Base-by-base conservation (phyloP, 129 eudicot genomes). In the Helichrysum umbraculigerum region DNA sequence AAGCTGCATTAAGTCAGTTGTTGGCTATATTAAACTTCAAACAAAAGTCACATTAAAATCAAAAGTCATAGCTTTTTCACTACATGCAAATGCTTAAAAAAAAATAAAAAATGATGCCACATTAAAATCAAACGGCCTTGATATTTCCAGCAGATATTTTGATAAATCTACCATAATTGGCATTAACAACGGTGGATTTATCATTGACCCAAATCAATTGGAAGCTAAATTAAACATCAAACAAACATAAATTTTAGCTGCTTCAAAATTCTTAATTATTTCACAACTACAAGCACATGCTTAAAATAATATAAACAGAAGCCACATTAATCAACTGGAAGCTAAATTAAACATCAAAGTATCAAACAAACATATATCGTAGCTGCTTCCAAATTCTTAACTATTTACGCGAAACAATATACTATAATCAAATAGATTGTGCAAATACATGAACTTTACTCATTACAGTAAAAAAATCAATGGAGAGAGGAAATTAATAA, bases 211-310 rank as follows among this genome's bases (percentile, higher is more conserved):
- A n/a, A 20, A 20, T n/a, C 22, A 7, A 58, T 44, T 16, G 0
- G 62, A 64, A 75, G 47, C 79, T 17, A 70, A 63, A 75, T 63
- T 47, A 65, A 75, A 50, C 72, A 50, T 75, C 52, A 47, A 30
- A 19, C 7, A 30, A 64, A 32, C 12, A 47, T 50, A 47, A 32
- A 66, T 63, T 30, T 30, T 33, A 72, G 52, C 76, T 33, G 37
- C 6, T 72, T 72, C 17, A 52, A 44, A 44, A 44, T 44, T 44
- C 21, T 57, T 30, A 6, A 28, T 0, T 14, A 0, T 50, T 57
- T 44, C 73, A 8, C 4, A 68, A 22, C 47, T 68, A 60, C 54
- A 47, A 14, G 54, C 54, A 12, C 54, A 47, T 47, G 54, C 16
- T 47, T 47, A 47, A 42, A 47, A 47, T n/a, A 44, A 47, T 17